These are phyloP conservation scores for Astrothelium subdiscretum DNA, from an alignment of 495 filamentous ascomycete species.

Conservation along the genomic window DNA sequence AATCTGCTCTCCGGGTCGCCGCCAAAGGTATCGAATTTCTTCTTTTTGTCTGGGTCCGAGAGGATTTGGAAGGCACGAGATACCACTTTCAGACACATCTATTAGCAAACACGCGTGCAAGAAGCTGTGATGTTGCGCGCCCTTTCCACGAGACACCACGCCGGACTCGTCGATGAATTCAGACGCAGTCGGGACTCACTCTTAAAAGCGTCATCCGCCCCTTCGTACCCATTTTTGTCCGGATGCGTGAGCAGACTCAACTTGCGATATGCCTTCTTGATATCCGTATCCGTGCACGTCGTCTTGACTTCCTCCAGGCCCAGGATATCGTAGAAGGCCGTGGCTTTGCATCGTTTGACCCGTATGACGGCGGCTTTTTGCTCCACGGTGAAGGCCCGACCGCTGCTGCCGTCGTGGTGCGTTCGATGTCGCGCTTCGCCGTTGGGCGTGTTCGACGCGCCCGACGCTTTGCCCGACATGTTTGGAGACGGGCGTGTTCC, in stretches of 20 bases:
- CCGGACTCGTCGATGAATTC: neutral
- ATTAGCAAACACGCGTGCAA: neutral
- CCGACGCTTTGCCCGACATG: conserved; percentile 72
- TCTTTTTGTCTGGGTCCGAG: conserved; percentile 84
- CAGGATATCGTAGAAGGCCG: conserved; percentile 86
- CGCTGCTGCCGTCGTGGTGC: conserved; percentile 90
- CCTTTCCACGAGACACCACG: neutral
- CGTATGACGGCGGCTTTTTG: conserved; percentile 83
- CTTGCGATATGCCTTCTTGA: conserved; percentile 94
- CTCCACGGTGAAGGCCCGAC: conserved; percentile 76
- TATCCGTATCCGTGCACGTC: conserved; percentile 60
- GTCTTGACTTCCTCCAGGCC: conserved; percentile 47
- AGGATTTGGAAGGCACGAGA: conserved; percentile 86
- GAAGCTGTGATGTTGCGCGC: neutral
- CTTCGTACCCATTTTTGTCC: conserved; percentile 95
- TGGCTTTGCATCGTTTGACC: conserved; percentile 70
- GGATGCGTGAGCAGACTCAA: conserved; percentile 82
- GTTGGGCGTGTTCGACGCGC: conserved; percentile 48
- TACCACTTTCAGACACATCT: conserved; percentile 49
- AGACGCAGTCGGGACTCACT: conserved; percentile 35
- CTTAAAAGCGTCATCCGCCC: conserved; percentile 96
- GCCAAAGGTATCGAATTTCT: conserved; percentile 75
- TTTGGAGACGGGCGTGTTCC: no score
- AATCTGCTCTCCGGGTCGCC: conserved; percentile 86
- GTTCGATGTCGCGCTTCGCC: conserved; percentile 60